These are phyloP conservation scores for Fusarium compactum DNA, from an alignment of 2,329 filamentous ascomycete species.

Conservation along the genomic window DNA sequence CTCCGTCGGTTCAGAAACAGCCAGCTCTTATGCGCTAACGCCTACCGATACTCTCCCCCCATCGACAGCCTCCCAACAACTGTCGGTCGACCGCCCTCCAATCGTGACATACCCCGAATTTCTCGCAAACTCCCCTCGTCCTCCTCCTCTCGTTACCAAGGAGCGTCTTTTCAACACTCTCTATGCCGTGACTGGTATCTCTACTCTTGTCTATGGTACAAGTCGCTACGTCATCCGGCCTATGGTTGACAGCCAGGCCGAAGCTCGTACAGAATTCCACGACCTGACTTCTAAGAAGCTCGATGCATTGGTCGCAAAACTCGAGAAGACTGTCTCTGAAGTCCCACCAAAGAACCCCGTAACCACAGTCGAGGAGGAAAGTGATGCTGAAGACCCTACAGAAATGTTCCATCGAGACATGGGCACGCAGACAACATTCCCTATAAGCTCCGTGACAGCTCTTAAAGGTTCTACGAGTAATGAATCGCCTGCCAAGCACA, in stretches of 20 bases:
- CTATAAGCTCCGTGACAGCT: constrained; percentile 37
- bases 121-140: constrained; percentile 66
- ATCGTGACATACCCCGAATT: constrained; percentile 80
- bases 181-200: constrained; percentile 68
- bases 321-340: constrained; percentile 70
- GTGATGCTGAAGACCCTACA: constrained; percentile 72
- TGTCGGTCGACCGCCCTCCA: constrained; percentile 61
- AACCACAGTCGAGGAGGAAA: constrained; percentile 51
- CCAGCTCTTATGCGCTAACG: constrained; percentile 25
- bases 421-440: constrained; percentile 77
- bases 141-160: constrained; percentile 73
- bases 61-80: constrained; percentile 37
- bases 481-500: constrained; percentile 52
- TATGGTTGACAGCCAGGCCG: constrained; percentile 66
- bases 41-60: constrained; percentile 45
- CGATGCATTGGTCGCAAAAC: constrained; percentile 60
- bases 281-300: constrained; percentile 61
- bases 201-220: constrained; percentile 76
- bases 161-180: constrained; percentile 69
- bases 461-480: constrained; percentile 11
- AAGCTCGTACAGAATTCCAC: constrained; percentile 66
- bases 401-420: constrained; percentile 86
- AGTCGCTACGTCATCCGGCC: constrained; percentile 76
- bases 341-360: constrained; percentile 59
- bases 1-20: constrained; percentile 10